Conservation (phyloP, 352 stramenopile genomes). For the Phytophthora parvispora region DNA sequence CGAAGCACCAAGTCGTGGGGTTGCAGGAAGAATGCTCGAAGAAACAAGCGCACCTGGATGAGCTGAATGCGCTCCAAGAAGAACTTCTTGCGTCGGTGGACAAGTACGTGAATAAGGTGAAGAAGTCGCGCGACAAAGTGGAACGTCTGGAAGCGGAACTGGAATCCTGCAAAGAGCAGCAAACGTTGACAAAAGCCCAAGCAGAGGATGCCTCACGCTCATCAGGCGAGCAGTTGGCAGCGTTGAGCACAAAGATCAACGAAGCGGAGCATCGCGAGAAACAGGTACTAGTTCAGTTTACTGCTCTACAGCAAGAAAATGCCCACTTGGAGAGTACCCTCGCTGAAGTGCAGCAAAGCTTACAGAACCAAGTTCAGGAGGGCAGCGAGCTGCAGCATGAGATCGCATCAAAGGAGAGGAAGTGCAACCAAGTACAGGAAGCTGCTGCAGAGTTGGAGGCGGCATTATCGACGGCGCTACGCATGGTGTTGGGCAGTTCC, state of each 20-base stretch:
- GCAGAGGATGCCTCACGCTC: conserved; percentile 16
- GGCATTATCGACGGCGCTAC: conserved; percentile 22
- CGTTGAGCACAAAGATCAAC: conserved; percentile 16
- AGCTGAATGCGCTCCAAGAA: conserved; percentile 77
- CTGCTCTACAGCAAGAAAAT: conserved; percentile 19
- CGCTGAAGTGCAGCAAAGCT: conserved; percentile 23
- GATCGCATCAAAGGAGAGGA: conserved; percentile 15
- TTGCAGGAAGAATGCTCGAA: conserved; percentile 31
- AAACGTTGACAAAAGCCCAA: conserved; percentile 9
- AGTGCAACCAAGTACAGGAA: conserved; percentile 36
- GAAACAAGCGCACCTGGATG: conserved; percentile 54
- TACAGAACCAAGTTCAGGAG: conserved; percentile 26
- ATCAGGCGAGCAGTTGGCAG: conserved; percentile 9
- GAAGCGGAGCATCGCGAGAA: conserved; percentile 5
- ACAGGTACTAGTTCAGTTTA: conserved; percentile 15
- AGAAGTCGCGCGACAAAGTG: conserved; percentile 38
- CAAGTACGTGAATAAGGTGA: conserved; percentile 42
- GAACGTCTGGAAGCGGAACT: conserved; percentile 40
- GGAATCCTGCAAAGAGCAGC: conserved; percentile 6
- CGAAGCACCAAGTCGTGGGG: conserved; percentile 1
- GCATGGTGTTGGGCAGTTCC: conserved; percentile 13
- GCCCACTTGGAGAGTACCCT: conserved; percentile 25
- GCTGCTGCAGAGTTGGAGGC: conserved; percentile 48
- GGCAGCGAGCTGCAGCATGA: conserved; percentile 19
- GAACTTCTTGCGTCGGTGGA: conserved; percentile 71